Evolutionary conservation across 179 eudicot genomes (phyloP).

Genomic region (Gypsophila paniculata): DNA sequence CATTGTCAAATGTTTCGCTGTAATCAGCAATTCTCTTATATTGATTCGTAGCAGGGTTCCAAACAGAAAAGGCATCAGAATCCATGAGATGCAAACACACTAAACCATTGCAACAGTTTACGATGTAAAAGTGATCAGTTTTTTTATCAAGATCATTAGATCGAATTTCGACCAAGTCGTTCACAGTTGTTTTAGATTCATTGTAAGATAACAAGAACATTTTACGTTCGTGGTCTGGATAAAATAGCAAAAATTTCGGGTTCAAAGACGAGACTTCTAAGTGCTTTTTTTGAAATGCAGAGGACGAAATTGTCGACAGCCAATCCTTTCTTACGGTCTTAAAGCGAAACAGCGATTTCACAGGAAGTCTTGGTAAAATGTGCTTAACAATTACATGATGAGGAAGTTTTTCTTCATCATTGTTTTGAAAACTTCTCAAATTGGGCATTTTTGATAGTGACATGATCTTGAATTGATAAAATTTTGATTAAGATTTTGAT

Average conservation of each 20-base stretch:
- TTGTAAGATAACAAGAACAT: neutral
- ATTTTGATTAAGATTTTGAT: neutral
- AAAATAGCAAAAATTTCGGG: neutral
- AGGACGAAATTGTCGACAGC: neutral
- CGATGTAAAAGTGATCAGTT: neutral
- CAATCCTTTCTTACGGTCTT: neutral
- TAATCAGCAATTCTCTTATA: neutral
- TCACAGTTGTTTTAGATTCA: neutral
- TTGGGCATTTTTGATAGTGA: neutral
- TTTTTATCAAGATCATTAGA: neutral
- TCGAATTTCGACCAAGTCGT: neutral
- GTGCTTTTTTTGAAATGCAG: neutral
- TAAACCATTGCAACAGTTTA: neutral
- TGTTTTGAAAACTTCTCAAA: neutral
- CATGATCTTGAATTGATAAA: neutral
- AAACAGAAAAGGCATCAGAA: neutral
- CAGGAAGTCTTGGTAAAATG: constrained; percentile 6
- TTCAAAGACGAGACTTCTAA: neutral
- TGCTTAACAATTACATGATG: neutral
- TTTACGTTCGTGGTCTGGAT: neutral
- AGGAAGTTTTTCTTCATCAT: neutral
- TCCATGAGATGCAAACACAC: neutral
- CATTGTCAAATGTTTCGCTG: neutral
- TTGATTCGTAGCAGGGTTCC: neutral
- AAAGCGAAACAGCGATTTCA: neutral